phyloP scores from a whole-genome alignment of 306 rosid genomes.

The Acacia confusa region DNA sequence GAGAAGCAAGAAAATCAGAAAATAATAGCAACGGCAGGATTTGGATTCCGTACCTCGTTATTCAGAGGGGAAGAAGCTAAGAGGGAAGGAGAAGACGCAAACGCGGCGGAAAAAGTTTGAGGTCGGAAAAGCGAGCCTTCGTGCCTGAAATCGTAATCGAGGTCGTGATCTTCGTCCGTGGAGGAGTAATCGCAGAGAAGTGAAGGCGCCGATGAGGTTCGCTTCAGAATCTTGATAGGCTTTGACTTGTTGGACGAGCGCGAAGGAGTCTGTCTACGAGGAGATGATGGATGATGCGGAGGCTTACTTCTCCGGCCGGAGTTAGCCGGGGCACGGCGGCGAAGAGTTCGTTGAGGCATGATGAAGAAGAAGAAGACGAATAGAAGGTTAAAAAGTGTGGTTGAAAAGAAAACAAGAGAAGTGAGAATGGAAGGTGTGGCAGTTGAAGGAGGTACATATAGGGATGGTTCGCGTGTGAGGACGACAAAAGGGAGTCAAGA shows the following conservation, averaged over 20 bases:
- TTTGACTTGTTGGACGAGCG: constrained; percentile 41
- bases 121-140: constrained; percentile 42
- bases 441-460: neutral
- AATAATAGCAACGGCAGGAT: neutral
- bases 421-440: neutral
- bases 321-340: constrained; percentile 27
- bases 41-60: neutral
- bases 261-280: constrained; percentile 22
- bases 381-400: neutral
- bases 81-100: constrained; percentile 58
- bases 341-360: constrained; percentile 50
- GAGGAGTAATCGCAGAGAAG: constrained; percentile 15
- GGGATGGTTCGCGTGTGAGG: neutral
- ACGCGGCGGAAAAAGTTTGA: constrained; percentile 44
- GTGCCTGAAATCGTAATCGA: neutral
- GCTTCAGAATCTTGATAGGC: constrained; percentile 44
- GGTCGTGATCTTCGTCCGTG: constrained; percentile 22
- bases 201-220: constrained; percentile 64
- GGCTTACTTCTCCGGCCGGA: constrained; percentile 32
- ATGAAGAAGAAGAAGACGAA: neutral
- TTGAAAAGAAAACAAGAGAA: neutral
- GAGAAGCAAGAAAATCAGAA: neutral
- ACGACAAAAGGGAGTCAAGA: neutral
- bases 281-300: constrained; percentile 37
- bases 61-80: constrained; percentile 43